Conservation (phyloP, 2,329 filamentous ascomycete genomes). For the Colletotrichum sp. region DNA sequence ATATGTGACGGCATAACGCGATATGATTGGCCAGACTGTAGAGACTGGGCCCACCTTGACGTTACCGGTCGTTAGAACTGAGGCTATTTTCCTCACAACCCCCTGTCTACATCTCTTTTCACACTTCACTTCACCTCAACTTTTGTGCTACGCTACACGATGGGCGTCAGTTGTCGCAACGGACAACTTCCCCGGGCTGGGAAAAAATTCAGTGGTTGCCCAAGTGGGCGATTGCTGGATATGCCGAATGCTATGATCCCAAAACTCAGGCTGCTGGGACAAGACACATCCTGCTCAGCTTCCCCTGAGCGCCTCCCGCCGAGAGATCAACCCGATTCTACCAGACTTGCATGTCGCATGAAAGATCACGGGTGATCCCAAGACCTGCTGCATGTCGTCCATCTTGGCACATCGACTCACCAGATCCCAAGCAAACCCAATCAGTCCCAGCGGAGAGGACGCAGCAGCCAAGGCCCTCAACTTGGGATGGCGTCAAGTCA, state of each 20-base stretch:
- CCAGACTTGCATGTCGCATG: not conserved
- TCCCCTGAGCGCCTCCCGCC: not conserved
- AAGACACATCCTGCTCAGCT: not conserved
- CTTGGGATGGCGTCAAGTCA: constrained; percentile 12
- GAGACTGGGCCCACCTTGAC: not conserved
- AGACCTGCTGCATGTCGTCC: not conserved
- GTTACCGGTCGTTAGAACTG: not conserved
- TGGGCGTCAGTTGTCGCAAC: not conserved
- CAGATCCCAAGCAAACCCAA: not conserved
- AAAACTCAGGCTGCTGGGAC: not conserved
- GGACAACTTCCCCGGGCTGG: not conserved
- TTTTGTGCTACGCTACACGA: not conserved
- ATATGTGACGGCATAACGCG: not conserved
- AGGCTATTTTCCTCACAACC: not conserved
- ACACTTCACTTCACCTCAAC: not conserved
- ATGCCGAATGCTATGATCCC: not conserved
- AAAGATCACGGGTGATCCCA: not conserved
- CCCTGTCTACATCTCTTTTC: not conserved
- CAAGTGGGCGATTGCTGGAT: not conserved
- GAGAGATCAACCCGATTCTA: not conserved
- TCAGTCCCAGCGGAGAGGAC: not conserved
- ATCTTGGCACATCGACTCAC: not conserved
- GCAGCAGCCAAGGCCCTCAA: not conserved
- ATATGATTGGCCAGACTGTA: not conserved
- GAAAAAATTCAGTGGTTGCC: not conserved